Percentiles rank a stretch among this genome's conserved stretches.
Evolutionary conservation across 1,284 basidiomycete genomes (phyloP).

Genomic region (Ganoderma multipileum): DNA sequence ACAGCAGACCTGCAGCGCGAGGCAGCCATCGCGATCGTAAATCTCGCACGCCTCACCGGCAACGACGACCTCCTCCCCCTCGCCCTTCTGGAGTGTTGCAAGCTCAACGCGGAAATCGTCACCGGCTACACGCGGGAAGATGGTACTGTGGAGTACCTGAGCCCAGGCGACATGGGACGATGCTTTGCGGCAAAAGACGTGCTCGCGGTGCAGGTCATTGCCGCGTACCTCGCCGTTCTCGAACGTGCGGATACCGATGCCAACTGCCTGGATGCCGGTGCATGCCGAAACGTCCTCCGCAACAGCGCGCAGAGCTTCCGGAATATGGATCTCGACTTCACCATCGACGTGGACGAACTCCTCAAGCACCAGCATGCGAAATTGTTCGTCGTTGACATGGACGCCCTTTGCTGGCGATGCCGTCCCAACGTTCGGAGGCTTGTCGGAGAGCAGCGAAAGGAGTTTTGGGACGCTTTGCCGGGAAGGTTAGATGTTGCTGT

Average conservation of each 20-base stretch:
- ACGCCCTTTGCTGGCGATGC: background rate
- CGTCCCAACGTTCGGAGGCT: background rate
- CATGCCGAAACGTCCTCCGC: background rate
- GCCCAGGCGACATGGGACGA: background rate
- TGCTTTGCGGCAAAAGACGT: background rate
- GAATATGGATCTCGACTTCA: background rate
- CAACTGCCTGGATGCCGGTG: background rate
- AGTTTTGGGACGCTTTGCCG: background rate
- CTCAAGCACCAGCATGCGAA: background rate
- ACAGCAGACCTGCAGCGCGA: background rate
- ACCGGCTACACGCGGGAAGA: background rate
- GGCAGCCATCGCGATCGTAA: constrained; percentile 1
- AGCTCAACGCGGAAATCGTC: background rate
- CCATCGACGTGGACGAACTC: background rate
- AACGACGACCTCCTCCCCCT: constrained; percentile 3
- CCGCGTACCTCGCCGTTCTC: background rate
- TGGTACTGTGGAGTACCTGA: background rate
- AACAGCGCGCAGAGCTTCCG: background rate
- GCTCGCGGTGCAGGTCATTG: background rate
- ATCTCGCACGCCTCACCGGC: constrained; percentile 10
- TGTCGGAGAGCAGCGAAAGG: background rate
- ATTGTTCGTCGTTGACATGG: background rate
- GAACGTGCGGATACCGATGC: background rate
- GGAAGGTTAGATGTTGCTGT: background rate
- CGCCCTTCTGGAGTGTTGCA: constrained; percentile 10